Evolutionary conservation across 805 yeast species (phyloP).

Genomic region (Grigorovia yakushimaensis): DNA sequence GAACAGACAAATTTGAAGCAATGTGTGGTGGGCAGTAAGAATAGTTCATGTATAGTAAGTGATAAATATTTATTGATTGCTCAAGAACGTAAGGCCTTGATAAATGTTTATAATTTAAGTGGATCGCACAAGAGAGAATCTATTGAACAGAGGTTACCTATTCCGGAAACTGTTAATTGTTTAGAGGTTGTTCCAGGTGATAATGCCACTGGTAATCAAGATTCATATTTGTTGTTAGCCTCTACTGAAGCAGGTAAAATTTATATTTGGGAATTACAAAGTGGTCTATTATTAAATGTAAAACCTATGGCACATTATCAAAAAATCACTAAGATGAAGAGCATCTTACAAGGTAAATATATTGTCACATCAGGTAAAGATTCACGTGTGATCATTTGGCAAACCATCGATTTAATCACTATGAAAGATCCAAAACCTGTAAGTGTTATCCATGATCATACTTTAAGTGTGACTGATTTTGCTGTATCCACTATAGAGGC

Average conservation of each 20-base stretch:
- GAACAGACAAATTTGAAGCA: constrained; percentile 26
- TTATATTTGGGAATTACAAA: constrained; percentile 74
- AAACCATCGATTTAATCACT: constrained; percentile 43
- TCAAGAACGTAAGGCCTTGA: constrained; percentile 59
- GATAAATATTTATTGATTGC: constrained; percentile 54
- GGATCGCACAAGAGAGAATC: constrained; percentile 34
- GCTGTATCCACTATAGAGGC: constrained; percentile 38
- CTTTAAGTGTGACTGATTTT: constrained; percentile 35
- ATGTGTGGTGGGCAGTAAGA: constrained; percentile 35
- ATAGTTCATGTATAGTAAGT: constrained; percentile 47
- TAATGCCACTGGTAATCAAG: constrained; percentile 1
- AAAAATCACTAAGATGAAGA: constrained; percentile 47
- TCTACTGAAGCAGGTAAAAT: constrained; percentile 52
- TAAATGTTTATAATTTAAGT: constrained; percentile 56
- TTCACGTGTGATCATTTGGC: constrained; percentile 71
- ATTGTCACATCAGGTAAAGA: constrained; percentile 74
- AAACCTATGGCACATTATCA: constrained; percentile 78
- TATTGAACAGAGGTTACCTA: constrained; percentile 68
- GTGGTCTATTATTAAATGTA: constrained; percentile 65
- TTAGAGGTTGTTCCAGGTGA: constrained; percentile 14
- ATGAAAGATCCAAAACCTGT: constrained; percentile 44
- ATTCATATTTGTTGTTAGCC: constrained; percentile 63
- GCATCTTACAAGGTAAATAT: constrained; percentile 53
- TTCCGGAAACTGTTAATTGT: constrained; percentile 69
- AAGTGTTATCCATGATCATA: constrained; percentile 51